A percentile compares a stretch with the other conserved stretches of the same genome.
phyloP scores from a whole-genome alignment of 179 eudicot species.

The Silene vulgaris region DNA sequence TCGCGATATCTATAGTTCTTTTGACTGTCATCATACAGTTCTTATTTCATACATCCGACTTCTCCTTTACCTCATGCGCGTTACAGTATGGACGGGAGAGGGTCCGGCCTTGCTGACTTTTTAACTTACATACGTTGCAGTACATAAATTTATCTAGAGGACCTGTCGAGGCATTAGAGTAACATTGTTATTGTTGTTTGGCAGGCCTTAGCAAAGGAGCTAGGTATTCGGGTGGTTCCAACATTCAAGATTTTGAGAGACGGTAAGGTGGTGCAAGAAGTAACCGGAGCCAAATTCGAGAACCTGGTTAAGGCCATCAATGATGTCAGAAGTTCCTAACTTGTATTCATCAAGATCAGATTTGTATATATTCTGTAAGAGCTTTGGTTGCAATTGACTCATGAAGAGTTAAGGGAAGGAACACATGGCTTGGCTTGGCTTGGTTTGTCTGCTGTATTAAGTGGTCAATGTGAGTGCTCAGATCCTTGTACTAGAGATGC shows the following conservation, averaged over 20 bases:
- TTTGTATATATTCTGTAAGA: slow-evolving; percentile 27
- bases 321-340: slow-evolving; percentile 46
- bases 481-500: slow-evolving; percentile 5
- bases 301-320: slow-evolving; percentile 66
- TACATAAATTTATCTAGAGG: neutral
- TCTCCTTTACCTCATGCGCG: too few species aligned
- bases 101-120: too few species aligned
- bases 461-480: slow-evolving; percentile 15
- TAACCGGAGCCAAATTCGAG: slow-evolving; percentile 85
- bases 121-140: too few species aligned
- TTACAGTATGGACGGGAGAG: too few species aligned
- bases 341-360: neutral
- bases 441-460: neutral
- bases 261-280: slow-evolving; percentile 62
- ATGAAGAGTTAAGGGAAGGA: too few species aligned
- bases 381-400: slow-evolving; percentile 14
- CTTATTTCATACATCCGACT: too few species aligned
- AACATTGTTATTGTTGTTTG: slow-evolving; percentile 10
- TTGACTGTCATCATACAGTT: neutral
- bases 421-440: neutral
- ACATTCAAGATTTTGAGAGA: slow-evolving; percentile 91
- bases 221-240: slow-evolving; percentile 81
- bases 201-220: slow-evolving; percentile 91
- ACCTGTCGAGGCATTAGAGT: too few species aligned
- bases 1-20: neutral